Conservation (phyloP, 2,329 filamentous ascomycete species). For the Paecilomyces sp. region DNA sequence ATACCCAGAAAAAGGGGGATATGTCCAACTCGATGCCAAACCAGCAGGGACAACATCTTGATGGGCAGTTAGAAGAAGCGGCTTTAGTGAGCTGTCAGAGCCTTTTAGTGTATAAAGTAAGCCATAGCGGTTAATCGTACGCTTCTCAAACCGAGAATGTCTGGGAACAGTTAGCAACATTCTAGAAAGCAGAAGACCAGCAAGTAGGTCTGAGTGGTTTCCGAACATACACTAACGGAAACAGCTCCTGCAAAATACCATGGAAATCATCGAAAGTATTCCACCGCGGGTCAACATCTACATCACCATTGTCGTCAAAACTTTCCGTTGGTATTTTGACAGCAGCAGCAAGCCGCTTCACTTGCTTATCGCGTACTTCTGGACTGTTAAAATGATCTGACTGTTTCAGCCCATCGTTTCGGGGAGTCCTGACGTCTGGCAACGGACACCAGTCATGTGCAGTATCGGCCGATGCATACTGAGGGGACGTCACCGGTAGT, state of each 20-base stretch:
- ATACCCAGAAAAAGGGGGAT: constrained; percentile 53
- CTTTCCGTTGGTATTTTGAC: not conserved
- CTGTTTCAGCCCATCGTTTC: not conserved
- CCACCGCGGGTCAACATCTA: not conserved
- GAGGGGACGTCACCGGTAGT: not conserved
- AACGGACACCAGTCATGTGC: not conserved
- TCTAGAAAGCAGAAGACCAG: not conserved
- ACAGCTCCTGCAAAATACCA: not conserved
- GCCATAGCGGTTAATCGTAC: not conserved
- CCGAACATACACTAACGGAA: not conserved
- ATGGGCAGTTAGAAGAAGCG: constrained; percentile 55
- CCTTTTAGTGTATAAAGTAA: not conserved
- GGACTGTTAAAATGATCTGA: not conserved
- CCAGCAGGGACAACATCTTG: constrained; percentile 57
- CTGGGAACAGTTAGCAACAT: not conserved
- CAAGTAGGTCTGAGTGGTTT: not conserved
- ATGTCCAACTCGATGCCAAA: constrained; percentile 47
- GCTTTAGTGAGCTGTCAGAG: constrained; percentile 39
- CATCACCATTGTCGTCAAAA: not conserved
- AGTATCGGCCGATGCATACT: not conserved
- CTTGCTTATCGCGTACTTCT: not conserved
- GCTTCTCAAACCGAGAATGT: not conserved
- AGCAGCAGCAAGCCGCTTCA: not conserved
- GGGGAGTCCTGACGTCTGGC: not conserved
- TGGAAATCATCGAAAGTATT: not conserved